Percentiles rank a stretch among this genome's conserved stretches.
Evolutionary conservation across 1,139 yeast genomes (phyloP).

Genomic region (Geotrichum candidum): DNA sequence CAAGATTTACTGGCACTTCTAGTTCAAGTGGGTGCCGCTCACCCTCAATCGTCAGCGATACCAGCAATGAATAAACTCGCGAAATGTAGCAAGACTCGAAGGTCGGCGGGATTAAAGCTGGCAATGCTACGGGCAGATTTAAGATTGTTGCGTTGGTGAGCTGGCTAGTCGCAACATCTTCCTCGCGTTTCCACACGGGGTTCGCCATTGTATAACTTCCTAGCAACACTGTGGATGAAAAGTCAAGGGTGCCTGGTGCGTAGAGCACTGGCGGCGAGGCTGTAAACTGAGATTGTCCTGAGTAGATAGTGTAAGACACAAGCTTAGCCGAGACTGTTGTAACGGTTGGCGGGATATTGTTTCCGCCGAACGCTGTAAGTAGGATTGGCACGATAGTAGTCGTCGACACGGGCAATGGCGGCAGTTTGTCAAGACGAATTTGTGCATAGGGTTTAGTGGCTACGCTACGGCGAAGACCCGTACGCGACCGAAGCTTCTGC

Average conservation of each 20-base stretch:
- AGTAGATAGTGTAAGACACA: neutral
- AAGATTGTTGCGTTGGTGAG: neutral
- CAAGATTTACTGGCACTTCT: neutral
- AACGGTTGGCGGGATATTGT: neutral
- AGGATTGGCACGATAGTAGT: neutral
- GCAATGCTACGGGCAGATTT: neutral
- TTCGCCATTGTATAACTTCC: neutral
- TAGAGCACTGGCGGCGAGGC: neutral
- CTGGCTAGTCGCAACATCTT: neutral
- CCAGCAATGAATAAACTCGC: neutral
- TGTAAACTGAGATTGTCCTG: neutral
- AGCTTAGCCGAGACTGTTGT: neutral
- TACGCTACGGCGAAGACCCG: neutral
- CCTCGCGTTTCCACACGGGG: neutral
- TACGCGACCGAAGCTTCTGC: neutral
- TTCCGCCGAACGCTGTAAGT: neutral
- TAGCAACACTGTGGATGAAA: neutral
- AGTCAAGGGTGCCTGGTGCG: neutral
- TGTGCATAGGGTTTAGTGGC: neutral
- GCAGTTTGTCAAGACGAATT: neutral
- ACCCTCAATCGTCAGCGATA: neutral
- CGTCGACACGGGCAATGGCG: neutral
- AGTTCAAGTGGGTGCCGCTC: neutral
- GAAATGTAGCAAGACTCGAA: neutral
- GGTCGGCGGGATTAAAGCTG: neutral